Percentiles rank a stretch among this genome's conserved stretches.
phyloP scores from a whole-genome alignment of 805 yeast genomes.

The Clavispora carvajalis region DNA sequence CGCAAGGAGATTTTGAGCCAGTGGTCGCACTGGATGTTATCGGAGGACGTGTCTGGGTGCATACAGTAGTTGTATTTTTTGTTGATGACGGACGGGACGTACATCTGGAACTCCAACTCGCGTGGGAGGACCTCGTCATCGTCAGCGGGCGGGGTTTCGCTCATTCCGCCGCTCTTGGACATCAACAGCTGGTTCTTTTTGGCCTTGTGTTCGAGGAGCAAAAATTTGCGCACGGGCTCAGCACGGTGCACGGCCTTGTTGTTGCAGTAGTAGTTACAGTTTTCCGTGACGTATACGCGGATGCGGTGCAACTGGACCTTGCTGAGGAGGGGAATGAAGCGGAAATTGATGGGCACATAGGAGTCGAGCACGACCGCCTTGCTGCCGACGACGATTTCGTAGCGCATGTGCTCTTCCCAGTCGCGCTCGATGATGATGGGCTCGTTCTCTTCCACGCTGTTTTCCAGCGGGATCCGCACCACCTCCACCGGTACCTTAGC shows the following conservation, averaged over 20 bases:
- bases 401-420: slow-evolving; percentile 90
- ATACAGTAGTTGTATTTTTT: slow-evolving; percentile 43
- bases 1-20: slow-evolving; percentile 91
- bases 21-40: slow-evolving; percentile 82
- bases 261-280: slow-evolving; percentile 82
- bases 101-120: slow-evolving; percentile 83
- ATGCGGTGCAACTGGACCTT: slow-evolving; percentile 84
- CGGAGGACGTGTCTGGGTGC: slow-evolving; percentile 83
- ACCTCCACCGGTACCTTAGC: slow-evolving; percentile 62
- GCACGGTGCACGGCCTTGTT: slow-evolving; percentile 84
- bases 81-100: slow-evolving; percentile 65
- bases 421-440: slow-evolving; percentile 87
- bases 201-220: slow-evolving; percentile 78
- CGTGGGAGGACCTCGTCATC: slow-evolving; percentile 60
- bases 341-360: slow-evolving; percentile 75
- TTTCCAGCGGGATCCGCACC: slow-evolving; percentile 72
- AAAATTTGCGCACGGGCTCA: slow-evolving; percentile 80
- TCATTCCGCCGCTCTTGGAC: slow-evolving; percentile 32
- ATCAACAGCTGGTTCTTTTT: slow-evolving; percentile 43
- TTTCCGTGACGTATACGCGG: slow-evolving; percentile 81
- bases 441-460: slow-evolving; percentile 81
- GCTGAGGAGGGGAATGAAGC: slow-evolving; percentile 73
- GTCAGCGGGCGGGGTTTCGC: slow-evolving; percentile 25
- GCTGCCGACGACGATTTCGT: slow-evolving; percentile 87
- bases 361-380: slow-evolving; percentile 83